These are phyloP conservation scores for Calophaca sinica DNA, from an alignment of 306 rosid species.

Conservation along the genomic window DNA sequence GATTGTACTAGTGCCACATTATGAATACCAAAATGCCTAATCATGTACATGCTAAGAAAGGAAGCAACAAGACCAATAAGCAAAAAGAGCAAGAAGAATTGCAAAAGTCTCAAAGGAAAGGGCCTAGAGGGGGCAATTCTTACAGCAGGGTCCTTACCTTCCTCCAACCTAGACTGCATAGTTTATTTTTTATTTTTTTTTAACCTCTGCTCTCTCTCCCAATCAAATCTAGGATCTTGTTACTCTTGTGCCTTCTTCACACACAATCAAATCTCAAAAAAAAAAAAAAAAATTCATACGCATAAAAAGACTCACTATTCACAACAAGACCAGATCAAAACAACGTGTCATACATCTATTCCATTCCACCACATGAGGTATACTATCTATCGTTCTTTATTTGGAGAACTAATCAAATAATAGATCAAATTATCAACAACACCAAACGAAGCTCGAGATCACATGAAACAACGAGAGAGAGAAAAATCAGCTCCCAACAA, in stretches of 20 bases:
- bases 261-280: slow-evolving; percentile 43
- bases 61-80: slow-evolving; percentile 77
- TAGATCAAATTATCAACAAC: slow-evolving; percentile 24
- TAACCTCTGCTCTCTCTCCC: slow-evolving; percentile 27
- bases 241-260: slow-evolving; percentile 43
- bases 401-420: slow-evolving; percentile 42
- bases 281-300: slow-evolving; percentile 24
- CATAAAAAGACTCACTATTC: slow-evolving; percentile 37
- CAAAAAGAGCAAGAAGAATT: slow-evolving; percentile 72
- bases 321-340: slow-evolving; percentile 45
- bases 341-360: slow-evolving; percentile 7
- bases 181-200: slow-evolving; percentile 21
- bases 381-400: not conserved
- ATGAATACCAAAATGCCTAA: slow-evolving; percentile 70
- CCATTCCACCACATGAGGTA: too few species aligned
- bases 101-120: slow-evolving; percentile 74
- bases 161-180: slow-evolving; percentile 80
- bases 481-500: slow-evolving; percentile 29
- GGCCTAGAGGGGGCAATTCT: slow-evolving; percentile 66
- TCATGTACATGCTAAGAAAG: slow-evolving; percentile 74
- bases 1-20: slow-evolving; percentile 60
- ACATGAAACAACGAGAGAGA: slow-evolving; percentile 35
- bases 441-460: slow-evolving; percentile 36
- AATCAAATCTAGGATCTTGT: slow-evolving; percentile 49
- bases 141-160: slow-evolving; percentile 75